These are phyloP conservation scores for Mrakiaceae sp. DNA, from an alignment of 1,284 basidiomycete species.

Conservation along the genomic window DNA sequence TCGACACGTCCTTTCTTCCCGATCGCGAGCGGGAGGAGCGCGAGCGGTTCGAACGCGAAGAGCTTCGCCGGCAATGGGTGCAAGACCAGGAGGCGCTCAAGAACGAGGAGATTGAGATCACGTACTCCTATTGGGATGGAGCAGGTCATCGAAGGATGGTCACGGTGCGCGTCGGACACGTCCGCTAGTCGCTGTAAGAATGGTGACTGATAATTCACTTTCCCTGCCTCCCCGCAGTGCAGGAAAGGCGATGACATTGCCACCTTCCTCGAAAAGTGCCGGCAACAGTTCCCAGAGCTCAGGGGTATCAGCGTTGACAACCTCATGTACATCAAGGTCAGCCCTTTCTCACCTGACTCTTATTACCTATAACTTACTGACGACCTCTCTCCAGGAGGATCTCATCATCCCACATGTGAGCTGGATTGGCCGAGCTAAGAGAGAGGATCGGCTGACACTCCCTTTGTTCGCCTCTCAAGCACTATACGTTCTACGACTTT, in stretches of 20 bases:
- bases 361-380: neutral
- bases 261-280: conserved; percentile 81
- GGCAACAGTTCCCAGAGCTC: conserved; percentile 84
- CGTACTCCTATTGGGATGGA: conserved; percentile 97
- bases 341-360: conserved; percentile 19
- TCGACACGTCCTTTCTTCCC: conserved; percentile 96
- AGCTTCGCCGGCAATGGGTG: conserved; percentile 82
- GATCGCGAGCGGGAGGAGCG: conserved; percentile 90
- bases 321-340: conserved; percentile 94
- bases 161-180: conserved; percentile 45
- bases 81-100: conserved; percentile 78
- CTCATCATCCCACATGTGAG: conserved; percentile 84
- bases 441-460: neutral
- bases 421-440: neutral
- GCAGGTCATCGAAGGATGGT: conserved; percentile 92
- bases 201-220: conserved; percentile 12
- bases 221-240: conserved; percentile 46
- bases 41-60: conserved; percentile 77
- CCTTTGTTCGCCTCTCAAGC: conserved; percentile 41
- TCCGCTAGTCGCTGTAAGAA: neutral
- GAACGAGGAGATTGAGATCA: conserved; percentile 77
- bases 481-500: conserved; percentile 97
- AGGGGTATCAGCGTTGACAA: conserved; percentile 84
- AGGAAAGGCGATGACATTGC: conserved; percentile 95
- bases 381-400: conserved; percentile 56